A percentile compares a stretch with the other conserved stretches of the same genome.
Conservation (phyloP, 768 basidiomycete genomes). For the Tylopilus plumbeoviolaceoides region DNA sequence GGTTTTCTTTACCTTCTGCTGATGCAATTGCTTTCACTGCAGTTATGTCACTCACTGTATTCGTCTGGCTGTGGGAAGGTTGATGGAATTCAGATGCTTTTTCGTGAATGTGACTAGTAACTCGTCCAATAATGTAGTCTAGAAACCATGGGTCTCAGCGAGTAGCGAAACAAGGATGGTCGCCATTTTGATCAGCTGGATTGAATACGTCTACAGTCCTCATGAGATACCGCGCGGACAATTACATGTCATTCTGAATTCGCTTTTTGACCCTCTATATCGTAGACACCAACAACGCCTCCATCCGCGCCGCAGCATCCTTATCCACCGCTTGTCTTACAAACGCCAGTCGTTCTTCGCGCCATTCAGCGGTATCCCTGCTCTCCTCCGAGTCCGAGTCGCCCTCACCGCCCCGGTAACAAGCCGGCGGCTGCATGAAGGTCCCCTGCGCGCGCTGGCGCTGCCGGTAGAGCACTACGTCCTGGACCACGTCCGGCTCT, state of each 20-base stretch:
- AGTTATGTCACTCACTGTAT: slow-evolving; percentile 2
- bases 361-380: slow-evolving; percentile 3
- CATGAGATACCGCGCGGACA: too few species aligned
- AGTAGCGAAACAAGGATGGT: too few species aligned
- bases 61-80: not conserved
- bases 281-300: slow-evolving; percentile 3
- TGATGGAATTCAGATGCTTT: too few species aligned
- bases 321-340: slow-evolving; percentile 13
- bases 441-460: slow-evolving; percentile 37
- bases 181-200: too few species aligned
- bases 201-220: too few species aligned
- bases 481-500: slow-evolving; percentile 40
- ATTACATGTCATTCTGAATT: too few species aligned
- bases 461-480: slow-evolving; percentile 60
- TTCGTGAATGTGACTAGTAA: too few species aligned
- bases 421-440: slow-evolving; percentile 45
- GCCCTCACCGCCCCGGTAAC: slow-evolving; percentile 37
- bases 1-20: not conserved
- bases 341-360: slow-evolving; percentile 13
- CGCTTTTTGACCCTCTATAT: not conserved
- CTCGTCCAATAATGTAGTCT: too few species aligned
- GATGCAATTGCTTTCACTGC: not conserved
- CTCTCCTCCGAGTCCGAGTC: too few species aligned
- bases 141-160: not conserved
- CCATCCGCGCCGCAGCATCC: slow-evolving; percentile 10